A percentile compares a stretch with the other conserved stretches of the same genome.
Evolutionary conservation across 176 grass and related monocot species (phyloP).

Genomic region (Miscanthus lutarioriparius): DNA sequence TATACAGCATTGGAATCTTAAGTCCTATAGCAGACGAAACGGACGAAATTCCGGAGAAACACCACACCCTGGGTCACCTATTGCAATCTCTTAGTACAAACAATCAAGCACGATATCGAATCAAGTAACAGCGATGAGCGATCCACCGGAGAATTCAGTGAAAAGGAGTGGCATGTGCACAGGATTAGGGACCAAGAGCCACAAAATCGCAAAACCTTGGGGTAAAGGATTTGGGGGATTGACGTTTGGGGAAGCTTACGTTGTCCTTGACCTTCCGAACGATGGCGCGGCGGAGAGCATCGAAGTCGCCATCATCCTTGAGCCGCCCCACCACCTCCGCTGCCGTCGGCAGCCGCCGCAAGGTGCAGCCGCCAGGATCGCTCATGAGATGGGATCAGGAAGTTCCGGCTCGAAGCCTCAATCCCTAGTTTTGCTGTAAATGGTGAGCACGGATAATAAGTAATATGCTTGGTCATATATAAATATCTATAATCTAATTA

Average conservation of each 20-base stretch:
- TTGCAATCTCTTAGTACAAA: slow-evolving; percentile 7
- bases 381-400: not conserved
- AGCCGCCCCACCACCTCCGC: slow-evolving; percentile 61
- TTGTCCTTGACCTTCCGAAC: slow-evolving; percentile 68
- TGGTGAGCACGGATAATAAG: not conserved
- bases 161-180: not conserved
- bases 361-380: not conserved
- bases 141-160: not conserved
- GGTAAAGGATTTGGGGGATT: not conserved
- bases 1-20: not conserved
- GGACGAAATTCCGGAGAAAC: not conserved
- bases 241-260: slow-evolving; percentile 38
- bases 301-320: slow-evolving; percentile 79
- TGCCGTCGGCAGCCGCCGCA: slow-evolving; percentile 28
- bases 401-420: not conserved
- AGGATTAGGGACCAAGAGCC: not conserved
- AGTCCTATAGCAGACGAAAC: not conserved
- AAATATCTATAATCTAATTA: not conserved
- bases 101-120: not conserved
- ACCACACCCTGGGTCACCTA: not conserved
- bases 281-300: slow-evolving; percentile 58
- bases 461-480: not conserved
- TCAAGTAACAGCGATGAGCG: not conserved
- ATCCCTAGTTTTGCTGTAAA: slow-evolving; percentile 12
- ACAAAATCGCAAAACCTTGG: not conserved